A percentile compares a stretch with the other conserved stretches of the same genome.
These are phyloP conservation scores for Daldinia decipiens DNA, from an alignment of 495 filamentous ascomycete species.

Conservation along the genomic window DNA sequence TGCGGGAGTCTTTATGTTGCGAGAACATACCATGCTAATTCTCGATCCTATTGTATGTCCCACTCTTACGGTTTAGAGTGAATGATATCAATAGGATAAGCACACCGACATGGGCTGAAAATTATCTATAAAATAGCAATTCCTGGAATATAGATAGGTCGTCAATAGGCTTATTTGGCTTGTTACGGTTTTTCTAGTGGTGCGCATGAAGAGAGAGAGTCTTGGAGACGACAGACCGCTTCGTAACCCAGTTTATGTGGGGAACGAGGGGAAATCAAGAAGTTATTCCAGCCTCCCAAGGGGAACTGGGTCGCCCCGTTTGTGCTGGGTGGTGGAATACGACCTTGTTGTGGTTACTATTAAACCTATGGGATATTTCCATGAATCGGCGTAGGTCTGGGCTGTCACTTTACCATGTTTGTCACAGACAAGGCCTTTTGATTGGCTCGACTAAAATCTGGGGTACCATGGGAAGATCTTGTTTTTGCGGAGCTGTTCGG, in stretches of 20 bases:
- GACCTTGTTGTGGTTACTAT: constrained; percentile 12
- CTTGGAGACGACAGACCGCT: constrained; percentile 9
- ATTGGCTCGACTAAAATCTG: constrained; percentile 42
- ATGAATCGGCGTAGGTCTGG: constrained; percentile 37
- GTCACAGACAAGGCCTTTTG: neutral
- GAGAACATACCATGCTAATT: too few relatives aligned
- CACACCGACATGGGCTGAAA: too few relatives aligned
- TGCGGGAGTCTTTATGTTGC: too few relatives aligned
- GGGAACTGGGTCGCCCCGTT: neutral
- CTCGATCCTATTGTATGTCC: too few relatives aligned
- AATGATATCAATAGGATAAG: too few relatives aligned
- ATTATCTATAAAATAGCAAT: too few relatives aligned
- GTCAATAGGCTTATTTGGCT: neutral
- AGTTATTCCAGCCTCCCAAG: neutral
- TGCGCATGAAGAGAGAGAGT: constrained; percentile 26
- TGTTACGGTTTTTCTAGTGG: constrained; percentile 11
- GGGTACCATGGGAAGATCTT: constrained; percentile 35
- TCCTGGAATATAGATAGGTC: too few relatives aligned
- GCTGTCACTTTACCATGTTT: constrained; percentile 25
- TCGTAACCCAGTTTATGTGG: neutral
- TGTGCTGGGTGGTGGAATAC: constrained; percentile 11
- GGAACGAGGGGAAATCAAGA: constrained; percentile 6
- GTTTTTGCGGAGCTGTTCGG: constrained; percentile 32
- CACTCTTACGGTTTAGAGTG: too few relatives aligned
- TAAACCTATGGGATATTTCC: constrained; percentile 27